Evolutionary conservation across 805 yeast species (phyloP), one percentile per base, ranked within the genome.

Genomic region (Ogataea paraovalis): DNA sequence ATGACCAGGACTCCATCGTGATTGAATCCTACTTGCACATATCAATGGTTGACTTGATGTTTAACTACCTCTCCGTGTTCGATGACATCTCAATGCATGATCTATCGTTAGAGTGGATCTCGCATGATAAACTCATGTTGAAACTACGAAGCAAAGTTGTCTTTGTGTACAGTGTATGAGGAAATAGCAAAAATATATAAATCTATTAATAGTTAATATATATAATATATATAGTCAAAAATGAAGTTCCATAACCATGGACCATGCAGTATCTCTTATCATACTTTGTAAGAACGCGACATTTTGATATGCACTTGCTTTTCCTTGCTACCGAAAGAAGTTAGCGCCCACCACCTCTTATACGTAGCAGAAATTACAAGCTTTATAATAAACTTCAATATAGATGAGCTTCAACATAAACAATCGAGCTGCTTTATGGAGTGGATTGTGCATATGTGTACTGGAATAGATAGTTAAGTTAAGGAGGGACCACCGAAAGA

Each of bases 71-170:
- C 12, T 48, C 41, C 10, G 60, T 58, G 4, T 56, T 64, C 34
- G 39, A 47, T 12, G 56, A 55, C 39, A 51, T 57, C 6, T 28
- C 19, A 3, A 47, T 40, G 19, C 36, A 36, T 2, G 58, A 59
- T 40, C 41, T 62, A 18, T 52, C 47, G 13, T 28, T 61, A 16
- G 58, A 50, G 12, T 64, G 67, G 67, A 48, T 55, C 5, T 32
- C 42, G 2, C 57, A 56, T 8, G 59, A 53, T 21, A 48, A 49
- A 36, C 41, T 64, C 6, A 47, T 51, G 16, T 49, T 64, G 41
- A 54, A 49, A 25, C 47, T 62, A n/a, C 41, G 47, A 16, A 48
- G 44, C 3, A 54, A 54, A 25, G 50, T 61, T 2, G 56, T 64
- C 2, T 64, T 55, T 49, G 60, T 61, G 34, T 62, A 56, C 47